These are phyloP conservation scores for Ailanthus altissimus DNA, from an alignment of 345 rosid species.

Conservation along the genomic window DNA sequence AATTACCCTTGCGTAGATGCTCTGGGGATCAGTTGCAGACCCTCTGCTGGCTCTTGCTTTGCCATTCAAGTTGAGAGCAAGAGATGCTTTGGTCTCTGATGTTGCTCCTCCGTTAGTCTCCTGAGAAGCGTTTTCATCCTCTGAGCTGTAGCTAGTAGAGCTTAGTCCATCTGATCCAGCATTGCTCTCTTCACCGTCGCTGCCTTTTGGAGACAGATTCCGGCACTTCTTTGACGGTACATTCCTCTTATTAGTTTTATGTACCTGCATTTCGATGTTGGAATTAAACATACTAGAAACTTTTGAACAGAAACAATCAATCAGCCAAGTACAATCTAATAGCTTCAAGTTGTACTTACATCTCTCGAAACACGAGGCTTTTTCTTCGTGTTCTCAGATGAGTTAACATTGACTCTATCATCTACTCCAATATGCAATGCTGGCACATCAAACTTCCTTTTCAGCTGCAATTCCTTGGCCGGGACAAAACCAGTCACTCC, in stretches of 20 bases:
- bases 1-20: constrained; percentile 87
- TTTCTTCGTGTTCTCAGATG: constrained; percentile 34
- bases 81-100: constrained; percentile 34
- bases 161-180: constrained; percentile 53
- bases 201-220: constrained; percentile 33
- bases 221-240: constrained; percentile 43
- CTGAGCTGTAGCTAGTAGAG: constrained; percentile 55
- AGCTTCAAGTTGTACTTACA: constrained; percentile 36
- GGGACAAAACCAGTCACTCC: constrained; percentile 18
- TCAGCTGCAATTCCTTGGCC: constrained; percentile 34
- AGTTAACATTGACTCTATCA: constrained; percentile 19
- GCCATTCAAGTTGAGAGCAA: constrained; percentile 49
- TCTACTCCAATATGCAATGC: constrained; percentile 19
- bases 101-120: constrained; percentile 32
- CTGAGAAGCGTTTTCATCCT: constrained; percentile 61
- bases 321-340: neutral
- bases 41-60: constrained; percentile 76
- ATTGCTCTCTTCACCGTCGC: constrained; percentile 42
- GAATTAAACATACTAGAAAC: neutral
- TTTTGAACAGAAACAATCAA: neutral
- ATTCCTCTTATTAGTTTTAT: constrained; percentile 30
- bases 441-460: constrained; percentile 37
- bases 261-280: constrained; percentile 22
- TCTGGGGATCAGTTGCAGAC: constrained; percentile 94
- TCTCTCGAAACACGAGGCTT: constrained; percentile 37